These are phyloP conservation scores for Mycena leptocephala DNA, from an alignment of 768 basidiomycete genomes.

Conservation along the genomic window DNA sequence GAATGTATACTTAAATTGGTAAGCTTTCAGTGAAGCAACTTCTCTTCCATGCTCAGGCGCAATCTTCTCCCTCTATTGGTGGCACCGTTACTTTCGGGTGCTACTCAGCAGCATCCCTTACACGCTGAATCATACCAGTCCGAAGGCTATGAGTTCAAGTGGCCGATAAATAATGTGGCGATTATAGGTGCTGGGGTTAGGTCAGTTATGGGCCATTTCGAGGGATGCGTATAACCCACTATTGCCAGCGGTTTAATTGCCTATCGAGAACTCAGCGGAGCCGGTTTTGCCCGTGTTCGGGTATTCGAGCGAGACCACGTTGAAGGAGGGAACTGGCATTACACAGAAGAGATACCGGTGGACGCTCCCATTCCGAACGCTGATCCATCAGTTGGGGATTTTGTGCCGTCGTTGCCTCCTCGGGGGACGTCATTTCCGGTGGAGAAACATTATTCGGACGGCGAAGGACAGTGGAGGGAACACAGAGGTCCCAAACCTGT, in stretches of 20 bases:
- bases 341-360: conserved; percentile 55
- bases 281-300: conserved; percentile 48
- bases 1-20: background rate
- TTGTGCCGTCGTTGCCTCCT: conserved; percentile 54
- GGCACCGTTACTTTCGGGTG: background rate
- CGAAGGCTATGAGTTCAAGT: conserved; percentile 51
- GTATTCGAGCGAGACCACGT: conserved; percentile 50
- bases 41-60: background rate
- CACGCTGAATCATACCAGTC: background rate
- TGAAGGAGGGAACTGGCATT: conserved; percentile 62
- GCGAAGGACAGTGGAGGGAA: conserved; percentile 32
- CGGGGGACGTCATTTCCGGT: conserved; percentile 47
- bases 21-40: background rate
- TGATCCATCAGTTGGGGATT: conserved; percentile 52
- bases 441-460: conserved; percentile 23
- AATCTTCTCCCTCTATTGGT: background rate
- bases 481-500: conserved; percentile 26
- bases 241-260: conserved; percentile 54
- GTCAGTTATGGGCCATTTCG: conserved; percentile 40
- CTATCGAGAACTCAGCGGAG: conserved; percentile 53
- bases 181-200: conserved; percentile 61
- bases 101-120: conserved; percentile 8
- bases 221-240: background rate
- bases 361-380: conserved; percentile 55
- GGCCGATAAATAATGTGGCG: conserved; percentile 56